phyloP scores from a whole-genome alignment of 306 rosid species.

The Ceratonia siliqua region DNA sequence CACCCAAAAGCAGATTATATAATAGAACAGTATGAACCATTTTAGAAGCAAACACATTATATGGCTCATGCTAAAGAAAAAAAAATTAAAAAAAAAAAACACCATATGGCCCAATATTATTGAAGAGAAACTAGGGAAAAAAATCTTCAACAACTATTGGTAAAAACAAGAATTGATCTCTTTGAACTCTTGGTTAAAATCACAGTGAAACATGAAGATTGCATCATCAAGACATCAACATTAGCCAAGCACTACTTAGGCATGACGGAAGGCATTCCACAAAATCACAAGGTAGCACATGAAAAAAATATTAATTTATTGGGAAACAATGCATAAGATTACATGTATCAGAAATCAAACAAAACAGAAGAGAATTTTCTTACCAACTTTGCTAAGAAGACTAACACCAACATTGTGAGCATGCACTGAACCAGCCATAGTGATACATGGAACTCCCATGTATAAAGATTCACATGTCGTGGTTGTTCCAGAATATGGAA shows the following conservation, averaged over 20 bases:
- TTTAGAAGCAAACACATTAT: neutral
- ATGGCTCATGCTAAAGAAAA: neutral
- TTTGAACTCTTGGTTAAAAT: neutral
- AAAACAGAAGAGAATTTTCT: constrained; percentile 31
- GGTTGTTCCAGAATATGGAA: constrained; percentile 96
- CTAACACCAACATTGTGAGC: constrained; percentile 99
- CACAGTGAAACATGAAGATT: neutral
- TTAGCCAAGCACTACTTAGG: constrained; percentile 6
- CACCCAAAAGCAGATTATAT: too few relatives aligned
- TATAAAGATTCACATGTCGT: constrained; percentile 93
- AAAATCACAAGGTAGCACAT: constrained; percentile 21
- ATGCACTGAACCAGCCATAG: constrained; percentile 95
- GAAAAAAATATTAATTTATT: neutral
- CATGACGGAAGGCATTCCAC: constrained; percentile 13
- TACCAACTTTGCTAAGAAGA: constrained; percentile 88
- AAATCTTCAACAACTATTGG: neutral
- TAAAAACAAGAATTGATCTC: neutral
- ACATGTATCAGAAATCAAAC: neutral
- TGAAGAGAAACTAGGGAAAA: neutral
- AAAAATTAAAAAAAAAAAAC: neutral
- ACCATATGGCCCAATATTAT: neutral
- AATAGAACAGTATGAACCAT: neutral
- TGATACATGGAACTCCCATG: constrained; percentile 99
- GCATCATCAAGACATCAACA: neutral
- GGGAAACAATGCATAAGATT: constrained; percentile 16